These are phyloP conservation scores for Hortiboletus rubellus DNA, from an alignment of 1,284 basidiomycete species.

Conservation along the genomic window DNA sequence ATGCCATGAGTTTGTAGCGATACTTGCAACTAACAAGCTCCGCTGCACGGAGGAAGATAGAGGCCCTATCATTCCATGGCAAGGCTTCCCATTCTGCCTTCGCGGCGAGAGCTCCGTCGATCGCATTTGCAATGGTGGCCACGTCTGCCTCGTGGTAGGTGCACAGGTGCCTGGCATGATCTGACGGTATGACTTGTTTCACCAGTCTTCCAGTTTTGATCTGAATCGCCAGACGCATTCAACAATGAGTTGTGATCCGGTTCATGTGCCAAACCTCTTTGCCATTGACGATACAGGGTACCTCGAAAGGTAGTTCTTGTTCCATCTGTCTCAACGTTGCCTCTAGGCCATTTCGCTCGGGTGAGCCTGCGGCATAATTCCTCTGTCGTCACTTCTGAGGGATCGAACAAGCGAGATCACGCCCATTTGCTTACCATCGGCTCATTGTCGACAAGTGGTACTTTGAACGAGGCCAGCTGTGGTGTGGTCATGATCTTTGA, in stretches of 20 bases:
- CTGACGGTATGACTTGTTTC: slow-evolving; percentile 81
- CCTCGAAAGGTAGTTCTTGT: slow-evolving; percentile 82
- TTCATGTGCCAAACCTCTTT: slow-evolving; percentile 62
- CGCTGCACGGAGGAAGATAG: slow-evolving; percentile 97
- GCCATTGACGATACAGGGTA: slow-evolving; percentile 92
- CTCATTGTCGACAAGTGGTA: slow-evolving; percentile 86
- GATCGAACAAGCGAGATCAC: background rate
- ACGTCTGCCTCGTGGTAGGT: slow-evolving; percentile 89
- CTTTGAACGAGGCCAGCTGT: slow-evolving; percentile 80
- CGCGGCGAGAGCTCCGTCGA: slow-evolving; percentile 85
- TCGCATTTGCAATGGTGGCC: slow-evolving; percentile 75
- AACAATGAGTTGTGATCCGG: background rate
- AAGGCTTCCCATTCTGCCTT: slow-evolving; percentile 90
- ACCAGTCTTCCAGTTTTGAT: slow-evolving; percentile 82
- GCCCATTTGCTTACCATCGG: slow-evolving; percentile 66
- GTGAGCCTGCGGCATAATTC: slow-evolving; percentile 78
- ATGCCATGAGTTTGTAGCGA: slow-evolving; percentile 91
- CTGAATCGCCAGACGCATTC: slow-evolving; percentile 39
- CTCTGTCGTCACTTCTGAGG: slow-evolving; percentile 31
- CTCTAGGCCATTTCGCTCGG: slow-evolving; percentile 77
- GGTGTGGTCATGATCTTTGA: slow-evolving; percentile 51
- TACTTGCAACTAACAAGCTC: slow-evolving; percentile 95
- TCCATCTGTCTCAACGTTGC: slow-evolving; percentile 81
- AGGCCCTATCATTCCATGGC: slow-evolving; percentile 95
- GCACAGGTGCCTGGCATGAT: slow-evolving; percentile 81